A percentile compares a stretch with the other conserved stretches of the same genome.
Evolutionary conservation across 106 monocot species (phyloP).

Genomic region (Ottelia alismoides): DNA sequence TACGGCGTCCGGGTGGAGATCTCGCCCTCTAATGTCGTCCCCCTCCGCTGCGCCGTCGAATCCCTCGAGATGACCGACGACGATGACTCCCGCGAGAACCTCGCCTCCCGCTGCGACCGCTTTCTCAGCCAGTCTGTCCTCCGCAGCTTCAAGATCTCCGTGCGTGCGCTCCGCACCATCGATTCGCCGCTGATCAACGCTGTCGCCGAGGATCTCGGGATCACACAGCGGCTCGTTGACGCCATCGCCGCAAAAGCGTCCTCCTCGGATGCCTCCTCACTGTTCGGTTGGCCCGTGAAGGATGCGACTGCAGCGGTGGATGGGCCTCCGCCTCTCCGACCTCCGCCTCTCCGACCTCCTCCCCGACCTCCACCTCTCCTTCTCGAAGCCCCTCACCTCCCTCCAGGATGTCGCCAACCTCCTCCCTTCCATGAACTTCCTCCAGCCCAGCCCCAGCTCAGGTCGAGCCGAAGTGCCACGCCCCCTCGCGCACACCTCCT

Average conservation of each 20-base stretch:
- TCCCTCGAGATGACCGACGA: conserved; percentile 87
- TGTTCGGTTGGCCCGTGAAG: conserved; percentile 66
- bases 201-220: conserved; percentile 49
- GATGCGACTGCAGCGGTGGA: too few species aligned
- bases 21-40: conserved; percentile 37
- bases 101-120: conserved; percentile 35
- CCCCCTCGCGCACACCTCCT: too few species aligned
- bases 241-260: conserved; percentile 41
- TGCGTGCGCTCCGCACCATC: conserved; percentile 54
- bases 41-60: conserved; percentile 80
- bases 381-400: too few species aligned
- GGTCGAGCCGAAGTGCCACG: too few species aligned
- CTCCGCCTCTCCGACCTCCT: too few species aligned
- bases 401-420: too few species aligned
- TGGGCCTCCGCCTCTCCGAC: too few species aligned
- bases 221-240: conserved; percentile 48
- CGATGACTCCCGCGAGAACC: conserved; percentile 49
- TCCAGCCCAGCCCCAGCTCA: too few species aligned
- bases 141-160: conserved; percentile 33
- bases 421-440: too few species aligned
- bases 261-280: conserved; percentile 15
- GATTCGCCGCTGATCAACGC: conserved; percentile 31
- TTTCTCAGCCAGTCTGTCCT: conserved; percentile 56
- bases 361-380: too few species aligned
- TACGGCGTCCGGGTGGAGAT: conserved; percentile 79